Conservation (phyloP, 2,329 filamentous ascomycete species). For the Septoria petroselini region DNA sequence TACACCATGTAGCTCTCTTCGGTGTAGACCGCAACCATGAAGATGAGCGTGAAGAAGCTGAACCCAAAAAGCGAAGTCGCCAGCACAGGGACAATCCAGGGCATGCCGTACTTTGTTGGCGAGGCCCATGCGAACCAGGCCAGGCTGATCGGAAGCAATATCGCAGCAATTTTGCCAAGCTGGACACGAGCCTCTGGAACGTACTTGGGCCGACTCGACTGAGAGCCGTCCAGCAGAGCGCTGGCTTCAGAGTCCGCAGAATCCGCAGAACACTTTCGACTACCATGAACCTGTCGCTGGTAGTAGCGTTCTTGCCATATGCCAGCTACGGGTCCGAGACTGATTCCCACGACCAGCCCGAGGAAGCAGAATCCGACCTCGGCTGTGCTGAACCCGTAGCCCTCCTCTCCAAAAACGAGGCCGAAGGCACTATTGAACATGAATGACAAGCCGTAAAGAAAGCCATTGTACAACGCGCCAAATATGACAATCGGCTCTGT, state of each 20-base stretch:
- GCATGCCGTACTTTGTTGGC: slow-evolving; percentile 27
- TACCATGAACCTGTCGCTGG: slow-evolving; percentile 37
- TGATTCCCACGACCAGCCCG: slow-evolving; percentile 43
- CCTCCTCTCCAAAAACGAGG: slow-evolving; percentile 48
- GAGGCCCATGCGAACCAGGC: slow-evolving; percentile 46
- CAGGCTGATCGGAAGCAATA: slow-evolving; percentile 43
- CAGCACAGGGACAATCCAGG: slow-evolving; percentile 46
- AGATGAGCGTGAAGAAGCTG: slow-evolving; percentile 51
- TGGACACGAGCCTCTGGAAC: slow-evolving; percentile 46
- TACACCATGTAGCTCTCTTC: slow-evolving; percentile 50
- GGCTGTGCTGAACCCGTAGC: slow-evolving; percentile 36
- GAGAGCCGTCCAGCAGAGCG: slow-evolving; percentile 41
- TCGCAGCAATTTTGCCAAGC: slow-evolving; percentile 44
- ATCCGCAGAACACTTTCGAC: slow-evolving; percentile 30
- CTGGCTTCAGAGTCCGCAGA: slow-evolving; percentile 15
- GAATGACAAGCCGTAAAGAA: slow-evolving; percentile 50
- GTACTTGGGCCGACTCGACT: slow-evolving; percentile 32
- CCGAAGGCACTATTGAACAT: slow-evolving; percentile 51
- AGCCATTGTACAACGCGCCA: slow-evolving; percentile 50
- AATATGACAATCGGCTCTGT: slow-evolving; percentile 51
- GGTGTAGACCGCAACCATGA: slow-evolving; percentile 51
- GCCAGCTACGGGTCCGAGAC: slow-evolving; percentile 45
- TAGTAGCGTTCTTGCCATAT: slow-evolving; percentile 47
- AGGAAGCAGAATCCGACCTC: slow-evolving; percentile 30
- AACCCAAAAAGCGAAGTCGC: slow-evolving; percentile 52